Evolutionary conservation across 2,329 filamentous ascomycete genomes (phyloP).

Genomic region (Thelonectria olida): DNA sequence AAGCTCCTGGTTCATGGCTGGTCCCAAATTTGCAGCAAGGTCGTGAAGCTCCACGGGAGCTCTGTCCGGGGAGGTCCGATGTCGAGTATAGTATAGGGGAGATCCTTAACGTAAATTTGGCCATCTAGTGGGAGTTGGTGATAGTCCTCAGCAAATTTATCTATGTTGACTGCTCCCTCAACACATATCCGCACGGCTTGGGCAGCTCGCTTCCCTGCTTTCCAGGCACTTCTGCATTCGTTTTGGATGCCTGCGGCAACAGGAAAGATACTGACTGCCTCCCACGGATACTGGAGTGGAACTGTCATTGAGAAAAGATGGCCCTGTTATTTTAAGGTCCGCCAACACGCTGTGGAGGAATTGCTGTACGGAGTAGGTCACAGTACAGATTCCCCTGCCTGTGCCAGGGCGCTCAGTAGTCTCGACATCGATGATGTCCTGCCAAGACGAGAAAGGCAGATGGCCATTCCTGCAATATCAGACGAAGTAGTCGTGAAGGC

Average conservation of each 20-base stretch:
- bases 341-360: background rate
- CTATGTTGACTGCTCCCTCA: no score
- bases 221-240: background rate
- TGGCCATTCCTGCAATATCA: background rate
- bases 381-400: background rate
- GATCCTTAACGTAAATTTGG: no score
- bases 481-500: background rate
- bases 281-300: background rate
- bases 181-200: no score
- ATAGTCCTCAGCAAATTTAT: no score
- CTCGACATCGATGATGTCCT: background rate
- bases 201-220: background rate
- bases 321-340: no score
- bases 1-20: background rate
- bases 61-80: no score
- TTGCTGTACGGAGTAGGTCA: background rate
- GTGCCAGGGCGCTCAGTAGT: background rate
- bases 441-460: background rate
- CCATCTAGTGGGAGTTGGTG: no score
- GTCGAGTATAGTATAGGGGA: no score
- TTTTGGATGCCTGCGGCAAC: background rate
- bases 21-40: background rate
- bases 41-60: background rate
- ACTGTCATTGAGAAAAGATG: background rate
- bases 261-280: background rate